Conservation (phyloP, 2,329 filamentous ascomycete species). For the Samsoniella hepiali region DNA sequence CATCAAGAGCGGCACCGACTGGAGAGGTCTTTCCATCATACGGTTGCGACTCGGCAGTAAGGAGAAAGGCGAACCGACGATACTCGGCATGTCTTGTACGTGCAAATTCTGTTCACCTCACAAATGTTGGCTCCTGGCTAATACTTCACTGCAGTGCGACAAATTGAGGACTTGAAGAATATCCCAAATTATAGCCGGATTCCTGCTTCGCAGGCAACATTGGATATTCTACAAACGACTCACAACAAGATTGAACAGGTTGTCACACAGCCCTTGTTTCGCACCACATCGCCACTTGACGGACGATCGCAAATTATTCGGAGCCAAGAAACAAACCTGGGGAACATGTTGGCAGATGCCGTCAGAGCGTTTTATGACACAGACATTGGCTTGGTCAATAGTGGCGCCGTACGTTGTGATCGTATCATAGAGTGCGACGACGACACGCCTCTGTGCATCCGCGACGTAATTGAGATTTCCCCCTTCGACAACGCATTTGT, state of each 20-base stretch:
- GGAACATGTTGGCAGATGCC: conserved; percentile 27
- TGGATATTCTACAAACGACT: conserved; percentile 15
- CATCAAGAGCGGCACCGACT: conserved; percentile 21
- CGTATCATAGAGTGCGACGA: conserved; percentile 19
- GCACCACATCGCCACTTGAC: conserved; percentile 23
- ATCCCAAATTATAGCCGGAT: conserved; percentile 1
- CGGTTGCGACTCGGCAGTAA: conserved; percentile 5
- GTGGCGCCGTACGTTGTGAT: conserved; percentile 26
- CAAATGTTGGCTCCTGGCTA: background rate
- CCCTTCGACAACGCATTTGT: conserved; percentile 27
- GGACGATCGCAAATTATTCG: conserved; percentile 24
- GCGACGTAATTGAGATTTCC: conserved; percentile 27
- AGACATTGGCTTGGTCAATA: conserved; percentile 28
- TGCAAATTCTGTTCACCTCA: background rate
- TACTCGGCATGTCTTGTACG: conserved; percentile 9
- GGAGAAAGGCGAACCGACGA: background rate
- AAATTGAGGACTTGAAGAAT: background rate
- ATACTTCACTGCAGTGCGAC: background rate
- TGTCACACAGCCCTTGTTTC: conserved; percentile 23
- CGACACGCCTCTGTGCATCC: conserved; percentile 20
- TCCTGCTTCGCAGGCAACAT: background rate
- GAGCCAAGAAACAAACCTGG: conserved; percentile 26
- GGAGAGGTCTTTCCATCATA: conserved; percentile 16
- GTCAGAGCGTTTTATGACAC: conserved; percentile 26
- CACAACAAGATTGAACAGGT: conserved; percentile 22